These are phyloP conservation scores for Auricularia sp. DNA, from an alignment of 768 basidiomycete genomes.

Conservation along the genomic window DNA sequence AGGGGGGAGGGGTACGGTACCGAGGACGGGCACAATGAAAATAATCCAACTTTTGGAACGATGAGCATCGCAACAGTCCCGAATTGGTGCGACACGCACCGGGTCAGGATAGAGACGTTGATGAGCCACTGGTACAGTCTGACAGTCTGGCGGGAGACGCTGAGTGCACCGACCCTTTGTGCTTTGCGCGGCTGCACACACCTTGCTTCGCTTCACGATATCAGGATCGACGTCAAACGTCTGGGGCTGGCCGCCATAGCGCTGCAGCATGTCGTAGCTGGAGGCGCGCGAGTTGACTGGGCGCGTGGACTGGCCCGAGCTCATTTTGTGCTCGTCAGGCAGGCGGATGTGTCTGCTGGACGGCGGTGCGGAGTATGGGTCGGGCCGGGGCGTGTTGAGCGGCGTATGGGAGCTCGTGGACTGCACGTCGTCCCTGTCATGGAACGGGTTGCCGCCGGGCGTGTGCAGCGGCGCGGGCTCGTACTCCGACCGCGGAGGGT, in stretches of 20 bases:
- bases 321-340: not conserved
- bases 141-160: slow-evolving; percentile 32
- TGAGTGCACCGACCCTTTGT: not conserved
- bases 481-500: too few species aligned
- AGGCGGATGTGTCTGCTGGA: not conserved
- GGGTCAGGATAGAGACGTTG: slow-evolving; percentile 64
- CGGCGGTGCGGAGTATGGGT: not conserved
- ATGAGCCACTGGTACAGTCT: slow-evolving; percentile 65
- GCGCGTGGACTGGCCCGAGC: not conserved
- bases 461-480: too few species aligned
- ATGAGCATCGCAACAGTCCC: not conserved
- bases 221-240: not conserved
- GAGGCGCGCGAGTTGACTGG: not conserved
- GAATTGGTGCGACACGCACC: slow-evolving; percentile 18
- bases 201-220: not conserved
- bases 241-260: not conserved
- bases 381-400: not conserved
- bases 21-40: slow-evolving; percentile 67
- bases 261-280: slow-evolving; percentile 1
- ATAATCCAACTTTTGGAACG: slow-evolving; percentile 41
- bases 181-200: not conserved
- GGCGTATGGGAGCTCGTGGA: not conserved
- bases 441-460: too few species aligned
- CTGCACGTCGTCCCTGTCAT: not conserved
- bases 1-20: slow-evolving; percentile 1